Conservation (phyloP, 768 basidiomycete genomes). For the Boletus reticulatus region DNA sequence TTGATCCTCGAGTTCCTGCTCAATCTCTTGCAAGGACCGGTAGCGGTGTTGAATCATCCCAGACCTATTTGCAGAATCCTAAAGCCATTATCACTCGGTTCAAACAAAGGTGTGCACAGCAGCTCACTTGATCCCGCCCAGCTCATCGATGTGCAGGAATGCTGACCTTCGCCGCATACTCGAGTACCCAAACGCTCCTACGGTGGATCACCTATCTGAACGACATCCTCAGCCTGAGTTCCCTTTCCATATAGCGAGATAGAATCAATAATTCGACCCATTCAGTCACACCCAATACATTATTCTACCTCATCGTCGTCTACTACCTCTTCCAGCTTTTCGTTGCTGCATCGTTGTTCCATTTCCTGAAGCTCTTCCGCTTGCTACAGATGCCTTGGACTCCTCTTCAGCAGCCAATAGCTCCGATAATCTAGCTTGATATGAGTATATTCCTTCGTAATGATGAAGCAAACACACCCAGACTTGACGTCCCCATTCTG, state of each 20-base stretch:
- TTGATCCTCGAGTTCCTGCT: neutral
- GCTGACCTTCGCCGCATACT: constrained; percentile 54
- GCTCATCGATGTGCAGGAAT: constrained; percentile 40
- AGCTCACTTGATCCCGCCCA: neutral
- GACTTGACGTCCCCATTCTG: constrained; percentile 58
- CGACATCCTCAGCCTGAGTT: constrained; percentile 12
- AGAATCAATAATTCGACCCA: neutral
- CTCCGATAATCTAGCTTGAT: constrained; percentile 39
- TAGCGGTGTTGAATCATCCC: constrained; percentile 27
- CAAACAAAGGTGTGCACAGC: constrained; percentile 55
- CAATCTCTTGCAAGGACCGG: constrained; percentile 2
- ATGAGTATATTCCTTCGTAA: constrained; percentile 3
- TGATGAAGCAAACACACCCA: constrained; percentile 40
- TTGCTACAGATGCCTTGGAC: constrained; percentile 26
- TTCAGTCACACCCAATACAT: neutral
- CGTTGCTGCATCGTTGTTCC: constrained; percentile 27
- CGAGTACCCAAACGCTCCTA: constrained; percentile 41
- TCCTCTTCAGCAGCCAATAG: constrained; percentile 43
- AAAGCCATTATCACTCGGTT: constrained; percentile 56
- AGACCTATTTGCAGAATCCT: constrained; percentile 37
- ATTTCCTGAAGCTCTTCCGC: constrained; percentile 18
- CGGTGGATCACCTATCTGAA: constrained; percentile 1
- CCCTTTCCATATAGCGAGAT: constrained; percentile 1
- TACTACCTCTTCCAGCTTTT: constrained; percentile 37
- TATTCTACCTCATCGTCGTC: constrained; percentile 26